Percentiles rank a stretch among this genome's conserved stretches.
Conservation (phyloP, 345 rosid species). For the Stellera chamaejasme region DNA sequence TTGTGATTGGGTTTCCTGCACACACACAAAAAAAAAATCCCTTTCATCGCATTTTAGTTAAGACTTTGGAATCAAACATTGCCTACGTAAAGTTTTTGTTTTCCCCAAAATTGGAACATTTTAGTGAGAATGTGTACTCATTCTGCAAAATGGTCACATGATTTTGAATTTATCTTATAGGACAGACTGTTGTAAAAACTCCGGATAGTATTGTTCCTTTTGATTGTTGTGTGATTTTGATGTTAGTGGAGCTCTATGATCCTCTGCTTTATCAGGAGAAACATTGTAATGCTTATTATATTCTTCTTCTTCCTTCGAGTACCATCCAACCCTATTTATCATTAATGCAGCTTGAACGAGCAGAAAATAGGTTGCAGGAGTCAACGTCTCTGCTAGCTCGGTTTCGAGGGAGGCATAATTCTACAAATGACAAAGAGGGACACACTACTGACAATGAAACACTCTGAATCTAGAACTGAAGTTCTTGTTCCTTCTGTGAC, state of each 20-base stretch:
- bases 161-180: no score
- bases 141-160: no score
- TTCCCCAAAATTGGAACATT: no score
- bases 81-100: no score
- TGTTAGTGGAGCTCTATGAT: background rate
- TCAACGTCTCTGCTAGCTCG: conserved; percentile 51
- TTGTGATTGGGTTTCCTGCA: no score
- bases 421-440: conserved; percentile 26
- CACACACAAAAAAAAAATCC: no score
- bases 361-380: conserved; percentile 50
- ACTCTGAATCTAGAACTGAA: conserved; percentile 29
- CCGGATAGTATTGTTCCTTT: background rate
- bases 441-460: conserved; percentile 20
- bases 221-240: background rate
- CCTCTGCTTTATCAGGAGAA: background rate
- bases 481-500: conserved; percentile 39
- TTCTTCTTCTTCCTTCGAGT: background rate
- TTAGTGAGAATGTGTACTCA: no score
- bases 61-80: no score
- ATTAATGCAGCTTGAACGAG: conserved; percentile 48
- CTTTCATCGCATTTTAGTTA: no score
- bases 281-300: background rate
- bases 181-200: background rate
- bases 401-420: conserved; percentile 32
- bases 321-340: conserved; percentile 4